phyloP scores from a whole-genome alignment of 169 alveolate genomes.

The Plasmodium gaboni region DNA sequence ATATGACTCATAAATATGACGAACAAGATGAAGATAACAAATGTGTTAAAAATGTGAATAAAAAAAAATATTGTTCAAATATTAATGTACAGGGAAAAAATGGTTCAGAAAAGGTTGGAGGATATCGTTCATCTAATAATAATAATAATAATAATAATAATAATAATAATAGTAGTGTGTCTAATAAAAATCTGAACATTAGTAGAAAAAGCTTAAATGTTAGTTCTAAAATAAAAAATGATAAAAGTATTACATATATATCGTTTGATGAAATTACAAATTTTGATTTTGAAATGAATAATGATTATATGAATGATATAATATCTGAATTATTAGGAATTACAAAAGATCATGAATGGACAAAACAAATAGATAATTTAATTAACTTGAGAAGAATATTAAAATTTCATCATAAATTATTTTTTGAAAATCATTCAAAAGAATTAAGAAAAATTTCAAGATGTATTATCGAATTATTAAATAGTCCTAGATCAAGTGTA shows the following conservation, averaged over 20 bases:
- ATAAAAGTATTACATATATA: slow-evolving; percentile 38
- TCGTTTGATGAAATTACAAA: slow-evolving; percentile 54
- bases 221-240: slow-evolving; percentile 58
- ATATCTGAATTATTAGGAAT: slow-evolving; percentile 19
- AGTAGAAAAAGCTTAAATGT: slow-evolving; percentile 29
- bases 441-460: slow-evolving; percentile 60
- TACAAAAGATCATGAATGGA: slow-evolving; percentile 73
- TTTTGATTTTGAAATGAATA: slow-evolving; percentile 42
- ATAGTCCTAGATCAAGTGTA: slow-evolving; percentile 73
- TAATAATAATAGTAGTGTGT: slow-evolving; percentile 6
- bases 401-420: slow-evolving; percentile 57
- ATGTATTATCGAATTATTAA: slow-evolving; percentile 49
- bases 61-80: slow-evolving; percentile 11
- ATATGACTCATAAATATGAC: not conserved
- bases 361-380: slow-evolving; percentile 67
- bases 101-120: not conserved
- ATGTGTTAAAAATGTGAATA: not conserved
- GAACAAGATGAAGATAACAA: not conserved
- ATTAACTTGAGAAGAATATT: slow-evolving; percentile 59
- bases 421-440: slow-evolving; percentile 50
- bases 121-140: not conserved
- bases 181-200: slow-evolving; percentile 6
- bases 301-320: slow-evolving; percentile 49
- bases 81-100: not conserved
- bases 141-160: slow-evolving; percentile 9